Percentiles rank a stretch among this genome's conserved stretches.
These are phyloP conservation scores for Alternaria sp. DNA, from an alignment of 2,329 filamentous ascomycete genomes.

Conservation along the genomic window DNA sequence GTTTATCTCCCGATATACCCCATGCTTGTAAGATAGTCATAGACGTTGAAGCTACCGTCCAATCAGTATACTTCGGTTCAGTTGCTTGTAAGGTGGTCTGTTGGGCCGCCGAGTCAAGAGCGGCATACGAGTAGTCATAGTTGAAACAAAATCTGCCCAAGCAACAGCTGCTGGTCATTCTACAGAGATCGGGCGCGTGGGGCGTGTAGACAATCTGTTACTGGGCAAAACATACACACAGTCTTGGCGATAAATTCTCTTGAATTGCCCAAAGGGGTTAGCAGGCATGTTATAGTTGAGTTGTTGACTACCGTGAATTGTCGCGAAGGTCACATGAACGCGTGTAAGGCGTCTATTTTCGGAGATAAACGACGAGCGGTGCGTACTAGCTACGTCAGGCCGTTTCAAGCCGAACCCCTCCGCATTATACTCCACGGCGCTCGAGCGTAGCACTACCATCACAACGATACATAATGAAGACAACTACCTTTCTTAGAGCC, in stretches of 20 bases:
- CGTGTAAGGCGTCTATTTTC: slow-evolving; percentile 23
- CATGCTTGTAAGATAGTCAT: background rate
- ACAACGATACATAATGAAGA: slow-evolving; percentile 9
- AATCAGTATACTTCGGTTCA: background rate
- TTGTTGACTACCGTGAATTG: slow-evolving; percentile 5
- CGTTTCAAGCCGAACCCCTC: slow-evolving; percentile 1
- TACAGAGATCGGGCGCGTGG: background rate
- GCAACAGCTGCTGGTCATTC: background rate
- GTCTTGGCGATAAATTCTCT: background rate
- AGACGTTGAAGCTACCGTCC: background rate
- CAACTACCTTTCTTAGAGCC: slow-evolving; percentile 20
- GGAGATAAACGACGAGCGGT: slow-evolving; percentile 7
- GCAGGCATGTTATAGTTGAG: background rate
- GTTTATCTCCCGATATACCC: background rate
- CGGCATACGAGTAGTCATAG: background rate
- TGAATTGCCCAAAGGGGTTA: slow-evolving; percentile 2
- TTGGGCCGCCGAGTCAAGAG: background rate
- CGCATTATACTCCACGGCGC: slow-evolving; percentile 1
- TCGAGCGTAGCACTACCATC: slow-evolving; percentile 1
- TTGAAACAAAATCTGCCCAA: background rate
- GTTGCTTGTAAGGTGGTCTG: background rate
- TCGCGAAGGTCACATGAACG: slow-evolving; percentile 18
- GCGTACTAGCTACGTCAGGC: slow-evolving; percentile 18
- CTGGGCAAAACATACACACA: background rate
- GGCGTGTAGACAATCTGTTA: background rate